These are phyloP conservation scores for Geoglossum cookeanum DNA, from an alignment of 2,329 filamentous ascomycete species.

Conservation along the genomic window DNA sequence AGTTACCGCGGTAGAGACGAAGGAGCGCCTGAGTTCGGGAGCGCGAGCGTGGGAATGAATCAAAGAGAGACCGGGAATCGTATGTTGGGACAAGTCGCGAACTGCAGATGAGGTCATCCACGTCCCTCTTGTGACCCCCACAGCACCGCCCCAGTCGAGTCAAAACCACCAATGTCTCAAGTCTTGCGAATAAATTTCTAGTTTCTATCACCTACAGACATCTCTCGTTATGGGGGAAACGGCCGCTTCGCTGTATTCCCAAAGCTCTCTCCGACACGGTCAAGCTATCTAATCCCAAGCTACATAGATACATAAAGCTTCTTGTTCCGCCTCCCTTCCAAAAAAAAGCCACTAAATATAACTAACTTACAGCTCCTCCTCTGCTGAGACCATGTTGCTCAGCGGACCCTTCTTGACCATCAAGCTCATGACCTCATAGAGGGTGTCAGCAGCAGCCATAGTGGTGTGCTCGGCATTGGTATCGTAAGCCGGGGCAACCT, in stretches of 20 bases:
- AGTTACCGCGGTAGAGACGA: no score
- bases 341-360: neutral
- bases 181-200: neutral
- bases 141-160: no score
- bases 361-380: neutral
- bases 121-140: no score
- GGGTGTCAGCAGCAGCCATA: slow-evolving; percentile 52
- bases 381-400: slow-evolving; percentile 21
- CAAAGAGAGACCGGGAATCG: no score
- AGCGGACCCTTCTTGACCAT: slow-evolving; percentile 66
- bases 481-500: slow-evolving; percentile 55
- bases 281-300: neutral
- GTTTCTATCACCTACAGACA: neutral
- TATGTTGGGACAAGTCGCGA: no score
- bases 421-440: slow-evolving; percentile 64
- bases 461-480: slow-evolving; percentile 54
- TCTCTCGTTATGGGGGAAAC: neutral
- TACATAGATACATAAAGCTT: neutral
- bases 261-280: neutral
- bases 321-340: neutral
- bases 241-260: neutral
- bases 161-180: no score
- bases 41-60: no score
- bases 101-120: no score
- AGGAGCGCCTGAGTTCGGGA: no score